These are phyloP conservation scores for Agrostemma githago DNA, from an alignment of 148 eudicot genomes.

Conservation along the genomic window DNA sequence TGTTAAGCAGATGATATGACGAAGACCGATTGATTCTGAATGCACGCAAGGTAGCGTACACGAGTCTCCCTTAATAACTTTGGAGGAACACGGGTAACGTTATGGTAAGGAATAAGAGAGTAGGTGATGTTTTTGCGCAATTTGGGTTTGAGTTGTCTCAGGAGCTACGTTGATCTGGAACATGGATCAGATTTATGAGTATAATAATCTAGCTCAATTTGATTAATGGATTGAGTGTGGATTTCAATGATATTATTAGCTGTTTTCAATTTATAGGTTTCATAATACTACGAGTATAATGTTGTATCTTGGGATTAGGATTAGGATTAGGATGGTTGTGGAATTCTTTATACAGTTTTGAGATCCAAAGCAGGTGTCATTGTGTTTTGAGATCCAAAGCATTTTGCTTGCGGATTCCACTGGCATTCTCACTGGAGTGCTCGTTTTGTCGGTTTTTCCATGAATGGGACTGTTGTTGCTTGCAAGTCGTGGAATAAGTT, in stretches of 20 bases:
- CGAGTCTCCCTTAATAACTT: no score
- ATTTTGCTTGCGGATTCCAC: no score
- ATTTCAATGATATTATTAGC: conserved; percentile 7
- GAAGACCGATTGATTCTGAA: no score
- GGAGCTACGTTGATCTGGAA: conserved; percentile 21
- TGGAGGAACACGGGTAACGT: no score
- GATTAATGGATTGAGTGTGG: conserved; percentile 18
- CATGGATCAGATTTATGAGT: conserved; percentile 16
- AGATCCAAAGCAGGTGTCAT: conserved; percentile 19
- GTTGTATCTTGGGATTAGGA: conserved; percentile 12
- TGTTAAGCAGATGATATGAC: not conserved
- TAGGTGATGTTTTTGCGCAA: not conserved
- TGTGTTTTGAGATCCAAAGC: not conserved
- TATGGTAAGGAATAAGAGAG: no score
- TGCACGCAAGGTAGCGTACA: no score
- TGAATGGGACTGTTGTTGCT: not conserved
- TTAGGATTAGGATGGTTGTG: conserved; percentile 12
- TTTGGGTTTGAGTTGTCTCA: conserved; percentile 17
- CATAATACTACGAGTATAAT: conserved; percentile 15
- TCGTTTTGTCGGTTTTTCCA: no score
- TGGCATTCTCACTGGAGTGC: no score
- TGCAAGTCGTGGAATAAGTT: not conserved
- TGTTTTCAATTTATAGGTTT: not conserved
- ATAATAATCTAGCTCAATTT: conserved; percentile 19
- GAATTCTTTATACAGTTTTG: conserved; percentile 9